A percentile compares a stretch with the other conserved stretches of the same genome.
These are phyloP conservation scores for Epichloe uncinata DNA, from an alignment of 2,329 filamentous ascomycete genomes.

Conservation along the genomic window DNA sequence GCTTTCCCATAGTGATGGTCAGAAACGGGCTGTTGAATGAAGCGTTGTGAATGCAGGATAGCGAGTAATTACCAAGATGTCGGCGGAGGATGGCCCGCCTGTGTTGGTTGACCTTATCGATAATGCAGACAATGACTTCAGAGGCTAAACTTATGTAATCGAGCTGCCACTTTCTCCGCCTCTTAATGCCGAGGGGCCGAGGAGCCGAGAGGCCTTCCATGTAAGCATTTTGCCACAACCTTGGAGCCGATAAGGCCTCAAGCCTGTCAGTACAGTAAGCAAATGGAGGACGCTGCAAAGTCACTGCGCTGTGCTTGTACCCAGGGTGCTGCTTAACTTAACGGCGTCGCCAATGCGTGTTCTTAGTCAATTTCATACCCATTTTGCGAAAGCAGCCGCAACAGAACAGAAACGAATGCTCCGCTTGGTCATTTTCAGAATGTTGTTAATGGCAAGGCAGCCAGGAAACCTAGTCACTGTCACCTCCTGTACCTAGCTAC, in stretches of 20 bases:
- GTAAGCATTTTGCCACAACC: too few relatives aligned
- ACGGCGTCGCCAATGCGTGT: neutral
- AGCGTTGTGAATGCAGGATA: neutral
- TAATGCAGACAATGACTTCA: neutral
- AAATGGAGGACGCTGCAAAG: too few relatives aligned
- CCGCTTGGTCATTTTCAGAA: neutral
- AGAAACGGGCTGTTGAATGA: neutral
- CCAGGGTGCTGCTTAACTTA: too few relatives aligned
- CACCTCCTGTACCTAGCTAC: neutral
- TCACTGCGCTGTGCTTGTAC: too few relatives aligned
- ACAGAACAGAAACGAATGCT: neutral
- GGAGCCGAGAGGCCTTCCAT: too few relatives aligned
- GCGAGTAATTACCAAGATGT: neutral
- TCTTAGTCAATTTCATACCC: neutral
- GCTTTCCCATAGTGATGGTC: constrained; percentile 58
- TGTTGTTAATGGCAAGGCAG: neutral
- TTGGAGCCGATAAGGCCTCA: too few relatives aligned
- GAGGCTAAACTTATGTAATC: too few relatives aligned
- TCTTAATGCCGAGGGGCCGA: too few relatives aligned
- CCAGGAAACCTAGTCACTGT: neutral
- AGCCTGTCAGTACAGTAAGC: too few relatives aligned
- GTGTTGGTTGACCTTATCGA: neutral
- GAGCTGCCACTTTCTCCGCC: too few relatives aligned
- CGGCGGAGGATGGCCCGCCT: neutral
- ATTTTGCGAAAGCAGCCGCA: too few relatives aligned